Percentiles rank a stretch among this genome's conserved stretches.
Conservation (phyloP, 164 flowering plant species). For the Houttuynia cordata region DNA sequence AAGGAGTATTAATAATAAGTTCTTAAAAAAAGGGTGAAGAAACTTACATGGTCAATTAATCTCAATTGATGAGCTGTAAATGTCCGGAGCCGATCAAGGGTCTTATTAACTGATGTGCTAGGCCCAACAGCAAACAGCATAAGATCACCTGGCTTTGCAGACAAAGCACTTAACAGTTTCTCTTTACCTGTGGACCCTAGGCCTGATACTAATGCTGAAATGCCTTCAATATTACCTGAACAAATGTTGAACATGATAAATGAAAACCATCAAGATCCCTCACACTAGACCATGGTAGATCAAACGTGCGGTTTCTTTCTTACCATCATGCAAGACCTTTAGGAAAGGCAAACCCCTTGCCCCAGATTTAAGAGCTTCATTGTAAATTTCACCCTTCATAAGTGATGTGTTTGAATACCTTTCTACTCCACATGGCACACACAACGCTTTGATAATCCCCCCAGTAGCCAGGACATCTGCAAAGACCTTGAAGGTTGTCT, state of each 20-base stretch:
- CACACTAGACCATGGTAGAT: background rate
- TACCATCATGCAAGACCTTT: constrained; percentile 72
- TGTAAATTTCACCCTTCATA: constrained; percentile 80
- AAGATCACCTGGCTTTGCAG: constrained; percentile 73
- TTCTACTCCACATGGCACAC: constrained; percentile 74
- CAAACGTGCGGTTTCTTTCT: background rate
- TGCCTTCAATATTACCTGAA: constrained; percentile 65
- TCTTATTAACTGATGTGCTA: constrained; percentile 56
- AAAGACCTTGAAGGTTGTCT: constrained; percentile 69
- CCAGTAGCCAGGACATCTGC: constrained; percentile 58
- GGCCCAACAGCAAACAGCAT: constrained; percentile 81
- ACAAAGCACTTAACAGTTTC: constrained; percentile 35
- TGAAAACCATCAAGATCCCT: background rate
- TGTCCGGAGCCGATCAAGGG: constrained; percentile 67
- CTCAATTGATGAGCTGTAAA: constrained; percentile 57
- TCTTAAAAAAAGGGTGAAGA: background rate
- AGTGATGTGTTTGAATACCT: constrained; percentile 75
- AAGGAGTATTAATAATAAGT: background rate
- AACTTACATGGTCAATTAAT: constrained; percentile 69
- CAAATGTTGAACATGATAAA: background rate
- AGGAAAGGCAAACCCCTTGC: constrained; percentile 94
- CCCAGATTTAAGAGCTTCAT: constrained; percentile 79
- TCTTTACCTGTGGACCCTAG: constrained; percentile 37
- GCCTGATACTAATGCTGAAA: constrained; percentile 65
- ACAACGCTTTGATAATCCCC: constrained; percentile 62